Evolutionary conservation across 495 filamentous ascomycete species (phyloP).

Genomic region (Penicillium longicatenatum): DNA sequence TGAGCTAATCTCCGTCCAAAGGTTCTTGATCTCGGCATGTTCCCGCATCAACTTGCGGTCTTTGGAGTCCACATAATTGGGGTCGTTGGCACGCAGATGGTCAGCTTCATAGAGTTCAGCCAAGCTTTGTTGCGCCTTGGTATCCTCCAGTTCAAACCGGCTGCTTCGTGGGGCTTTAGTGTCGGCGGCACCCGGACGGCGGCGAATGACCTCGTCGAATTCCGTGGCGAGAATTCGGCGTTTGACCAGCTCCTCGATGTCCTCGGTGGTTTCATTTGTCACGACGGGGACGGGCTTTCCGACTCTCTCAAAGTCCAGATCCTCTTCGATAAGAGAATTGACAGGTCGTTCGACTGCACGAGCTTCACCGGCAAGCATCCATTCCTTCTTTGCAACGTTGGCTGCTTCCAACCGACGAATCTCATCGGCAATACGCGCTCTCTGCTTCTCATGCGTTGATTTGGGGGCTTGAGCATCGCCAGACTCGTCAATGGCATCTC

Average conservation of each 20-base stretch:
- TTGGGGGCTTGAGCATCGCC: conserved; percentile 56
- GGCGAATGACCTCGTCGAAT: conserved; percentile 88
- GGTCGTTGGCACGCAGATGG: conserved; percentile 75
- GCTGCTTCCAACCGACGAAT: conserved; percentile 88
- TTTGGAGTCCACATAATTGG: conserved; percentile 74
- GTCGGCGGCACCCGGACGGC: conserved; percentile 64
- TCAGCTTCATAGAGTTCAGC: conserved; percentile 96
- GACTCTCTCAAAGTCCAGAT: conserved; percentile 93
- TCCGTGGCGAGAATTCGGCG: conserved; percentile 86
- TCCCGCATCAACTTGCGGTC: conserved; percentile 82
- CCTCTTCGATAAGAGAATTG: conserved; percentile 92
- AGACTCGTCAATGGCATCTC: conserved; percentile 36
- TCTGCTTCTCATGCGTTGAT: conserved; percentile 83
- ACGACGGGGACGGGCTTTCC: conserved; percentile 95
- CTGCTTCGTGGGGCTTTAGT: conserved; percentile 61
- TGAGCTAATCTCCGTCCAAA: conserved; percentile 81
- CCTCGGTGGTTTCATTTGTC: conserved; percentile 89
- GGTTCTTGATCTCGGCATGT: conserved; percentile 77
- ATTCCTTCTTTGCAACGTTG: conserved; percentile 87
- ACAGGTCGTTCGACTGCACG: conserved; percentile 76
- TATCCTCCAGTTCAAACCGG: conserved; percentile 79
- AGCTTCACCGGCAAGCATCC: conserved; percentile 90
- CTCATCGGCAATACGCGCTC: conserved; percentile 81
- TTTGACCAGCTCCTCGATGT: conserved; percentile 93
- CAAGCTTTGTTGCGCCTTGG: conserved; percentile 80